phyloP scores from a whole-genome alignment of 352 stramenopile genomes.

The Phytophthora uliginosa region DNA sequence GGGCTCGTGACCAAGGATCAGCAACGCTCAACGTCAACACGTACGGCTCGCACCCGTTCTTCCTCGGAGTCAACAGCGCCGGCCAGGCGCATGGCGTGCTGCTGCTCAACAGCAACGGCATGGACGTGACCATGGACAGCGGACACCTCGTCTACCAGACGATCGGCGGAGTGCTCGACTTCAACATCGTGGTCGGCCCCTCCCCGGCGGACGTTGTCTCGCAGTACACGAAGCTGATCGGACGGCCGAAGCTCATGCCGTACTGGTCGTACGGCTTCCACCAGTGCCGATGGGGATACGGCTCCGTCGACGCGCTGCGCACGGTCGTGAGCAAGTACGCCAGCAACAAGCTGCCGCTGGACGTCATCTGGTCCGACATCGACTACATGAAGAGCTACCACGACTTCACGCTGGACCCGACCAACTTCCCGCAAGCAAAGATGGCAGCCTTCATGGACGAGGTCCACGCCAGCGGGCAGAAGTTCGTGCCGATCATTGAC shows the following conservation, averaged over 20 bases:
- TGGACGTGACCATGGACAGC: conserved; percentile 65
- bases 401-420: conserved; percentile 75
- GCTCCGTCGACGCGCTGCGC: conserved; percentile 32
- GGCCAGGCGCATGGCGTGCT: conserved; percentile 62
- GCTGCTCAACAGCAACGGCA: conserved; percentile 72
- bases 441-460: conserved; percentile 52
- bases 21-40: conserved; percentile 48
- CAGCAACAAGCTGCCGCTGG: conserved; percentile 51
- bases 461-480: conserved; percentile 63
- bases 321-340: conserved; percentile 58
- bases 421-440: conserved; percentile 50
- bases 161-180: conserved; percentile 71
- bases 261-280: conserved; percentile 85
- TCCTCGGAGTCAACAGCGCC: conserved; percentile 50
- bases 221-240: conserved; percentile 73
- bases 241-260: conserved; percentile 63
- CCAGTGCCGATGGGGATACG: conserved; percentile 67
- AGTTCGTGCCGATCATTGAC: conserved; percentile 88
- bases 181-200: conserved; percentile 61
- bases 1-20: conserved; percentile 50
- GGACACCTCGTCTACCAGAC: conserved; percentile 59
- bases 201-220: conserved; percentile 49
- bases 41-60: conserved; percentile 75
- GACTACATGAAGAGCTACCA: conserved; percentile 69
- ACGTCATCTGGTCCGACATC: conserved; percentile 75